Base-by-base conservation (phyloP, 2,329 filamentous ascomycete genomes). In the Orbilia quercus region DNA sequence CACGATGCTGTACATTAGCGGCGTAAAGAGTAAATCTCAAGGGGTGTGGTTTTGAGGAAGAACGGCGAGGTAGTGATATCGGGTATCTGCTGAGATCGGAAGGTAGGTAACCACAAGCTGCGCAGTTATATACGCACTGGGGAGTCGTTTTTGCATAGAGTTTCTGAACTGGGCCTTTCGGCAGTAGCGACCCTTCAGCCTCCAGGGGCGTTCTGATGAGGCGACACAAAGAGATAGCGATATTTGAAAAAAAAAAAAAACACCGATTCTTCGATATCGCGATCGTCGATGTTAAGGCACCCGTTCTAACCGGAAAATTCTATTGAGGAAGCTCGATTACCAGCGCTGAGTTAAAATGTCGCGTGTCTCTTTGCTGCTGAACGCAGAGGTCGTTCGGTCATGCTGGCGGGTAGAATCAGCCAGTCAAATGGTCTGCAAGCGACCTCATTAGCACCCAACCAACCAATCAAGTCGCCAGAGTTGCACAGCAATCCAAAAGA, bases 91-190 rank as follows among this genome's bases (percentile, higher is more conserved):
- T 65, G 23, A 72, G 67, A 72, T 51, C 47, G 67, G 67, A 72
- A 72, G 67, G 67, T 72, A 58, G 20, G 36, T 23, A 55, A 48
- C 45, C 50, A 55, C 48, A 25, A 53, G 55, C 55, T 69, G 45
- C 45, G 45, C 18, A 60, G 48, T 18, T 63, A 53, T 22, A 20
- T 67, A 42, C 53, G 53, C 63, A 31, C 45, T 42, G 50, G 58
- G 50, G 64, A 51, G 23, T 48, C 44, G 51, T 36, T 40, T 40
- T 72, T 72, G 67, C 44, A 47, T 72, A 34, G 59, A 72, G 67
- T 72, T 72, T 54, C 67, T 72, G 11, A 51, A 65, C 67, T 72
- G 44, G 58, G 67, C 45, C 59, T 42, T 58, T 58, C 67, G 67
- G 67, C 67, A 60, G 53, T 65, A 44, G 53, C 67, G 66, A 71